Evolutionary conservation across 345 rosid genomes (phyloP).

Genomic region (Cardamine resedifolia): DNA sequence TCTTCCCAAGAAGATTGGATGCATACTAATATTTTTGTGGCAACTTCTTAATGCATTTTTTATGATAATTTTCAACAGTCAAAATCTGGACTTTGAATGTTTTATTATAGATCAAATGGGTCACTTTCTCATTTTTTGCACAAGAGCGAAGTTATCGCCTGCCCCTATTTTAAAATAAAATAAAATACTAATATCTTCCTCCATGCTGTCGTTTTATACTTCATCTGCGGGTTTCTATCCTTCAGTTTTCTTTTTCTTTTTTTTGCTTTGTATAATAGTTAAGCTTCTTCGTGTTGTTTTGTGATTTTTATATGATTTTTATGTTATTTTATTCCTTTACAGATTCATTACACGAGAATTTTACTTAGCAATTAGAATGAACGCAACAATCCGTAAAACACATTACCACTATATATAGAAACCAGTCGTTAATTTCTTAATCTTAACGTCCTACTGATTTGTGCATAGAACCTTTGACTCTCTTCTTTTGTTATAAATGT

Average conservation of each 20-base stretch:
- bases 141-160: constrained; percentile 8
- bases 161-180: constrained; percentile 1
- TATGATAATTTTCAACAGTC: constrained; percentile 33
- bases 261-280: not conserved
- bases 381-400: not conserved
- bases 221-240: not conserved
- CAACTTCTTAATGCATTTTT: constrained; percentile 1
- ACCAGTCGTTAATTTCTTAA: not conserved
- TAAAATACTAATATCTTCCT: not conserved
- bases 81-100: constrained; percentile 37
- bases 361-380: not conserved
- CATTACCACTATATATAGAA: not conserved
- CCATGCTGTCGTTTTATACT: not conserved
- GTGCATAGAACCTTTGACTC: too few species aligned
- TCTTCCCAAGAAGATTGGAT: constrained; percentile 32
- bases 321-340: not conserved
- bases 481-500: too few species aligned
- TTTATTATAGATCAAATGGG: constrained; percentile 2
- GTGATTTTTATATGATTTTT: not conserved
- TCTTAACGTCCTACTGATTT: not conserved
- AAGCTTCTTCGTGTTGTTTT: not conserved
- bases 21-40: constrained; percentile 16
- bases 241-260: not conserved
- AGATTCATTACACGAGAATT: not conserved
- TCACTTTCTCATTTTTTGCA: constrained; percentile 22